These are phyloP conservation scores for Fomitopsis betulina DNA, from an alignment of 1,284 basidiomycete species.

Conservation along the genomic window DNA sequence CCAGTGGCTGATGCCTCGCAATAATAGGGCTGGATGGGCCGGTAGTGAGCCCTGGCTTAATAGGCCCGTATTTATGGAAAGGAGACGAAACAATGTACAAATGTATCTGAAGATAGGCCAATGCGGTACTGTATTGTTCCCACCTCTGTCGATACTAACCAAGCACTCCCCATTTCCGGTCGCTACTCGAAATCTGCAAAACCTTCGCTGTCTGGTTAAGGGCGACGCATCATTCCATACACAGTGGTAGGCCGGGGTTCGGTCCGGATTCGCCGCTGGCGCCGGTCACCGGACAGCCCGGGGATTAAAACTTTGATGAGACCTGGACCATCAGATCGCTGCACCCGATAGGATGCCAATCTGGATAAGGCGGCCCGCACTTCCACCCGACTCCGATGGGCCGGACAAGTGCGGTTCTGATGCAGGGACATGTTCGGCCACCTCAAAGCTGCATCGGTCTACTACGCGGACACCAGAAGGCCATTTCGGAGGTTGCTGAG, in stretches of 20 bases:
- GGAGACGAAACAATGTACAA: not conserved
- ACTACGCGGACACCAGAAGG: not conserved
- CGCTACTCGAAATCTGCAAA: too few relatives aligned
- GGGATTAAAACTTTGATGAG: slow-evolving; percentile 6
- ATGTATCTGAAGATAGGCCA: not conserved
- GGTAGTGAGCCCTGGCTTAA: slow-evolving; percentile 29
- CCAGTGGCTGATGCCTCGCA: not conserved
- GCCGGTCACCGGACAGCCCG: slow-evolving; percentile 6
- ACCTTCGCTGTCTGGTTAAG: too few relatives aligned
- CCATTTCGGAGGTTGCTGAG: not conserved
- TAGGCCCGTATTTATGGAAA: too few relatives aligned
- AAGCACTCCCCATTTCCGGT: not conserved
- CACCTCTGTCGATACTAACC: not conserved
- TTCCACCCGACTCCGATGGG: not conserved
- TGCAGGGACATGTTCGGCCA: too few relatives aligned
- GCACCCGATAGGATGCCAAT: slow-evolving; percentile 1
- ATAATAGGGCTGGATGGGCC: slow-evolving; percentile 63
- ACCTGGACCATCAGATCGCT: slow-evolving; percentile 8
- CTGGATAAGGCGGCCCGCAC: not conserved
- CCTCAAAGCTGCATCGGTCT: too few relatives aligned
- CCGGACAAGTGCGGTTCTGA: not conserved
- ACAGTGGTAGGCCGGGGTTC: slow-evolving; percentile 1
- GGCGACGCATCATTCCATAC: too few relatives aligned
- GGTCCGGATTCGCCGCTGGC: slow-evolving; percentile 4
- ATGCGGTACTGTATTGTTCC: not conserved